Evolutionary conservation across 768 basidiomycete species (phyloP).

Genomic region (Pulveroboletus sp.): DNA sequence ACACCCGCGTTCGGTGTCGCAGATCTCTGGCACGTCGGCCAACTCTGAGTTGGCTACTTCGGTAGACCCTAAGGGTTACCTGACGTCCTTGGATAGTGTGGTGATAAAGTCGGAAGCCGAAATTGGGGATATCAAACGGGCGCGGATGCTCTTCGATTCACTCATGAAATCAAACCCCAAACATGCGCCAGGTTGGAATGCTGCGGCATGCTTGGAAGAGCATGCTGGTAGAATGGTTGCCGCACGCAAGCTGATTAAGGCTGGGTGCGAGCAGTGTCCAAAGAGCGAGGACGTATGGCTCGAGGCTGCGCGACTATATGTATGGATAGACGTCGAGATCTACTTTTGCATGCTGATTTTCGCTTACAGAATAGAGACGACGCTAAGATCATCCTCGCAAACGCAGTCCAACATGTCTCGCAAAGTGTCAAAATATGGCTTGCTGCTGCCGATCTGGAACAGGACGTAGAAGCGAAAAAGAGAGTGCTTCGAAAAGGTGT

Average conservation of each 20-base stretch:
- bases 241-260: constrained; percentile 87
- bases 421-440: constrained; percentile 98
- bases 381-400: constrained; percentile 89
- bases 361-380: constrained; percentile 76
- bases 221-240: constrained; percentile 96
- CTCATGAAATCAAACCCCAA: constrained; percentile 97
- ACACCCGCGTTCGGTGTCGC: background rate
- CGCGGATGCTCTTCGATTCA: constrained; percentile 92
- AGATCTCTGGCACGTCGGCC: constrained; percentile 56
- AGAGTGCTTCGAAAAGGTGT: constrained; percentile 87
- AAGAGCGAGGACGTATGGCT: constrained; percentile 98
- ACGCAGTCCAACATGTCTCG: constrained; percentile 89
- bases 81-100: constrained; percentile 90
- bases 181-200: constrained; percentile 98
- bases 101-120: constrained; percentile 91
- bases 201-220: constrained; percentile 92
- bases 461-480: constrained; percentile 80
- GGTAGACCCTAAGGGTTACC: constrained; percentile 96
- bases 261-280: constrained; percentile 92
- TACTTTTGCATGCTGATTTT: background rate
- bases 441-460: constrained; percentile 86
- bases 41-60: constrained; percentile 76
- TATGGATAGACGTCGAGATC: constrained; percentile 33
- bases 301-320: constrained; percentile 93
- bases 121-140: constrained; percentile 98